Conservation (phyloP, 129 eudicot genomes). For the Solidago caesia region DNA sequence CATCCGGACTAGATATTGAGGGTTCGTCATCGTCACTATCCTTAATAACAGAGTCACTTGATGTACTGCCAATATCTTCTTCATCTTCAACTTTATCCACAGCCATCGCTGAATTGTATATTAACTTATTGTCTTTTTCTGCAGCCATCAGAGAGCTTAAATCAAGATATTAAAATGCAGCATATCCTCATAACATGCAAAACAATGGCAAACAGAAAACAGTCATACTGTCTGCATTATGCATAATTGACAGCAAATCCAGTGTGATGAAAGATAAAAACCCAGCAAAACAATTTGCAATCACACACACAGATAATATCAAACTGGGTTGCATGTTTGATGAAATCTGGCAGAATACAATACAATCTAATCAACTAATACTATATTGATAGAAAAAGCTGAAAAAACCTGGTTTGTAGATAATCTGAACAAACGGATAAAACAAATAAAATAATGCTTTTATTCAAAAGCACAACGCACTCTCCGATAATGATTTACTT, state of each 20-base stretch:
- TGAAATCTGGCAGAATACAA: no score
- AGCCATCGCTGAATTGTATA: constrained; percentile 28
- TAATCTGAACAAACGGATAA: no score
- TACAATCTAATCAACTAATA: no score
- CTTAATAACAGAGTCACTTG: constrained; percentile 46
- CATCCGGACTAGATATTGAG: constrained; percentile 43
- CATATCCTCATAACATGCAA: constrained; percentile 16
- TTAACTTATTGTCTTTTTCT: background rate
- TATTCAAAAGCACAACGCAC: background rate
- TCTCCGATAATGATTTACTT: background rate
- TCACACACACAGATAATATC: background rate
- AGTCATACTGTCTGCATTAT: background rate
- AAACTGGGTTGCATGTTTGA: background rate
- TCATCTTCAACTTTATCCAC: constrained; percentile 39
- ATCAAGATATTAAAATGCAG: background rate
- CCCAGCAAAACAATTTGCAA: background rate
- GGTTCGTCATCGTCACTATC: constrained; percentile 45
- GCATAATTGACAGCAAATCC: background rate
- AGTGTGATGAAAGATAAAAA: background rate
- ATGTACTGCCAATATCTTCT: constrained; percentile 40
- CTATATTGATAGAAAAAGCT: no score
- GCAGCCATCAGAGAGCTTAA: constrained; percentile 15
- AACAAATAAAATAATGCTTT: background rate
- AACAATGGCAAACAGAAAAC: background rate
- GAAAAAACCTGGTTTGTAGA: no score